Evolutionary conservation across 23 red algal species (phyloP).

Genomic region (Gracilaria gracilis): DNA sequence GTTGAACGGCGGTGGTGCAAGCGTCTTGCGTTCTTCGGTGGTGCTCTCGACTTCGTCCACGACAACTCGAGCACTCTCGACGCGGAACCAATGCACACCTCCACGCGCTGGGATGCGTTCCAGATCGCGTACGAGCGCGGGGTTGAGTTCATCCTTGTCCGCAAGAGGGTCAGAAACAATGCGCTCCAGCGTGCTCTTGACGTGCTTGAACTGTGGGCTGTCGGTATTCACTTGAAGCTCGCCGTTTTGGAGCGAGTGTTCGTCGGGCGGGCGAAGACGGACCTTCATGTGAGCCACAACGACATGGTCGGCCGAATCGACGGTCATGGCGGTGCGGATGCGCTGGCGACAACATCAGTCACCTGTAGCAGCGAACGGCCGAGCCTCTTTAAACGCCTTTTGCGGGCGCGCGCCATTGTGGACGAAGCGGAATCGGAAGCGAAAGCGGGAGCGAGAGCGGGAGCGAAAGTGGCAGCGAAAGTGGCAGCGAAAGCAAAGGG

Average conservation of each 20-base stretch:
- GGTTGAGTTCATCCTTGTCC: background rate
- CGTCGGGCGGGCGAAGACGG: background rate
- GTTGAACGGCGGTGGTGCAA: background rate
- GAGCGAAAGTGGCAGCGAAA: background rate
- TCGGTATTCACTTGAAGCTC: background rate
- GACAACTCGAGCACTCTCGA: background rate
- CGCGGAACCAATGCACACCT: background rate
- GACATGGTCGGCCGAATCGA: background rate
- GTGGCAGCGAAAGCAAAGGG: background rate
- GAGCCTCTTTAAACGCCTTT: background rate
- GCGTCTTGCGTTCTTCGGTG: background rate
- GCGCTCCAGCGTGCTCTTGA: background rate
- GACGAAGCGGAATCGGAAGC: background rate
- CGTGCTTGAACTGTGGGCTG: background rate
- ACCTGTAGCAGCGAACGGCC: background rate
- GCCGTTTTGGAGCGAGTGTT: background rate
- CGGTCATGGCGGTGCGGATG: background rate
- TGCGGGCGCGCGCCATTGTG: too few species aligned
- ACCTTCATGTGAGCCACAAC: slow-evolving; percentile 3
- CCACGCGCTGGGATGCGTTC: background rate
- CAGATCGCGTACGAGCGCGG: background rate
- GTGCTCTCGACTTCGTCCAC: background rate
- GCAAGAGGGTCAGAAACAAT: background rate
- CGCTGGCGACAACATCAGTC: background rate
- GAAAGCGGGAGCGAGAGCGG: background rate